Conservation (phyloP, 345 rosid species). For the Lenwebbia sp. region DNA sequence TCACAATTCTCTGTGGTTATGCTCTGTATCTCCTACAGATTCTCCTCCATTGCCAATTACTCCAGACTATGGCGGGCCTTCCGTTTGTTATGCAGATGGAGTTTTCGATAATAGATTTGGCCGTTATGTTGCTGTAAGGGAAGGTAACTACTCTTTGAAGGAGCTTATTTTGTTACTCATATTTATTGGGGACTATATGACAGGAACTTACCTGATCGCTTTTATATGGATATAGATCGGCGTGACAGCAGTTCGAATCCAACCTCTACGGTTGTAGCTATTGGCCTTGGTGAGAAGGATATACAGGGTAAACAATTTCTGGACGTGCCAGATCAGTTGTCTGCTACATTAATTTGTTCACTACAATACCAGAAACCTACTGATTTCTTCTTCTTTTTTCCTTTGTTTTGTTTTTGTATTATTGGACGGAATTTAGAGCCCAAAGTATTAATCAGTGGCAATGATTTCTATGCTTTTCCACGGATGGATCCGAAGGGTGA, state of each 20-base stretch:
- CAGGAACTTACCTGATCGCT: neutral
- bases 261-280: slow-evolving; percentile 43
- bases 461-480: slow-evolving; percentile 93
- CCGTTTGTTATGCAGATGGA: slow-evolving; percentile 80
- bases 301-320: slow-evolving; percentile 35
- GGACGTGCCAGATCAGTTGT: neutral
- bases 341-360: neutral
- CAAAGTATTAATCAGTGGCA: slow-evolving; percentile 55
- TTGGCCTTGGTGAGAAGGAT: slow-evolving; percentile 28
- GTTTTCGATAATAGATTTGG: slow-evolving; percentile 61
- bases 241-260: slow-evolving; percentile 47
- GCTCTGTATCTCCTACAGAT: slow-evolving; percentile 21
- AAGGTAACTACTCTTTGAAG: slow-evolving; percentile 35
- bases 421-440: slow-evolving; percentile 41
- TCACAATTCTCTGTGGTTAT: neutral
- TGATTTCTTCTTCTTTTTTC: neutral
- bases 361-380: neutral
- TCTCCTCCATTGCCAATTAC: slow-evolving; percentile 57
- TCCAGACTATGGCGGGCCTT: slow-evolving; percentile 58
- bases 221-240: slow-evolving; percentile 37
- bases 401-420: neutral
- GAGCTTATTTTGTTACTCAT: neutral
- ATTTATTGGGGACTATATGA: neutral
- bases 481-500: slow-evolving; percentile 67
- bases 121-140: slow-evolving; percentile 66